Evolutionary conservation across 768 basidiomycete species (phyloP), one percentile per base, ranked within the genome.

Genomic region (Leccinum imitatum): DNA sequence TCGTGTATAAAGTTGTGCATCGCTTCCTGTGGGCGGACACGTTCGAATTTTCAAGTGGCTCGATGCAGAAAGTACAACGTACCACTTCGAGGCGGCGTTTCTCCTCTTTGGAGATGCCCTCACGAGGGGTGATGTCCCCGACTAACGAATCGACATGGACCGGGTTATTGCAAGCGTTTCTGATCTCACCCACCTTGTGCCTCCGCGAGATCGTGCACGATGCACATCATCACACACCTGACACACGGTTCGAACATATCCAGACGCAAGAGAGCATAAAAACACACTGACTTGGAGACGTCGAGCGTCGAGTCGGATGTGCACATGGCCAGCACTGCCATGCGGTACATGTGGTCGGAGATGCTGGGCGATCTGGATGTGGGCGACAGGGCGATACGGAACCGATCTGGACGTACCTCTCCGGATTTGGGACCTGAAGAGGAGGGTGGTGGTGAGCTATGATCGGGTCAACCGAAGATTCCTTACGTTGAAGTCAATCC

Each of bases 171-270:
- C 15, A 14, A 63, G 33, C 9, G 9, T 25, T 27, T 30, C 27
- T 10, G 11, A n/a, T 25, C 9, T 4, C 3, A 5, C 21, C 65
- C 53, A 88, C 92, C 89, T 80, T 94, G 90, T 1, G 96, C 96
- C 73, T 99, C 96, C 6, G 95, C 95, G 14, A 99, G 83, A 74
- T 99, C 96, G 69, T 99, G 96, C 14, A 97, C 92, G 37, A 96
- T 65, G 19, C 86, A 86, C 83, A 98, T 88, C 91, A 95, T 88
- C 14, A 91, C 87, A 60, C 90, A 92, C 80, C 51, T 52, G 10
- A 13, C 5, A 33, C 13, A 33, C 13, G 51, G n/a, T 17, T 25
- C 13, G 51, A 4, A 33, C 17, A 8, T 9, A 52, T 19, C 14
- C 51, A n/a, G n/a, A n/a, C 5, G 2, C 1, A 8, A n/a, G 6